A percentile compares a stretch with the other conserved stretches of the same genome.
These are phyloP conservation scores for Lentinula lateritia DNA, from an alignment of 768 basidiomycete genomes.

Conservation along the genomic window DNA sequence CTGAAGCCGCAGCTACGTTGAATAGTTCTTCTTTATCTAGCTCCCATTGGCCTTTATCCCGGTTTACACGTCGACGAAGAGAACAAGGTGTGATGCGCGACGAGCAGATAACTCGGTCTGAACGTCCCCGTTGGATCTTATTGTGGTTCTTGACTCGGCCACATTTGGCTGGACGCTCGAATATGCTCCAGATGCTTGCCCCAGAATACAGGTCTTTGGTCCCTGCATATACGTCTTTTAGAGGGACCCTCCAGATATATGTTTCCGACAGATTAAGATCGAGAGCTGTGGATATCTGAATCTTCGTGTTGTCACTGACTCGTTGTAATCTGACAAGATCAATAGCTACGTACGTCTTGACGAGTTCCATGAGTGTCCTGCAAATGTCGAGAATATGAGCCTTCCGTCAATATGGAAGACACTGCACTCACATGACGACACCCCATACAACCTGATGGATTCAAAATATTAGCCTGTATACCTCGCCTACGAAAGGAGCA, in stretches of 20 bases:
- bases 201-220: not conserved
- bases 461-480: too few relatives aligned
- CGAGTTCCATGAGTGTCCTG: slow-evolving; percentile 63
- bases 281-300: slow-evolving; percentile 42
- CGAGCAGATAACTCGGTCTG: not conserved
- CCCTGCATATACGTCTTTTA: not conserved
- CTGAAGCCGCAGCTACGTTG: not conserved
- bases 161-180: slow-evolving; percentile 1
- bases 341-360: slow-evolving; percentile 43
- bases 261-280: not conserved
- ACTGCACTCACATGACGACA: slow-evolving; percentile 42
- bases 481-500: not conserved
- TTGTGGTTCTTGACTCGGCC: slow-evolving; percentile 3
- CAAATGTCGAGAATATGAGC: not conserved
- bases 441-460: slow-evolving; percentile 50
- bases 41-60: not conserved
- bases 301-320: not conserved
- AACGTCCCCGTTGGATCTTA: slow-evolving; percentile 1
- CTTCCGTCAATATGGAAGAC: not conserved
- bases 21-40: not conserved
- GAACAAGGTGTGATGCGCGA: not conserved
- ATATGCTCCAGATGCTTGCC: not conserved
- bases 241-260: slow-evolving; percentile 1
- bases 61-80: not conserved
- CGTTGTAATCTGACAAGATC: not conserved